A percentile compares a stretch with the other conserved stretches of the same genome.
These are phyloP conservation scores for Musa acuminata DNA, from an alignment of 176 grass and related monocot genomes.

Conservation along the genomic window DNA sequence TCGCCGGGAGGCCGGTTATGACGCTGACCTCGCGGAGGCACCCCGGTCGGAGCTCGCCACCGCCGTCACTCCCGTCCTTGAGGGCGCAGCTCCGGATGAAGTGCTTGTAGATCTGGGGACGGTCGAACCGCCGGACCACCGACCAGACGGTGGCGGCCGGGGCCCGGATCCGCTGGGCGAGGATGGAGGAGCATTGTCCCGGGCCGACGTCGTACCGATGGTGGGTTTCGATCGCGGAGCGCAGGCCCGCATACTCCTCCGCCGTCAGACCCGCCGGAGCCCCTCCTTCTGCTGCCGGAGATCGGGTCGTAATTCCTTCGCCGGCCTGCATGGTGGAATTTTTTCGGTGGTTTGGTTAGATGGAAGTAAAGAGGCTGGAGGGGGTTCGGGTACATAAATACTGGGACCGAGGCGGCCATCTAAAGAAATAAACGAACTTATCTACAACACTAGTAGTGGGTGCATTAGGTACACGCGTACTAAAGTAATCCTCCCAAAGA, in stretches of 20 bases:
- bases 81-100: slow-evolving; percentile 19
- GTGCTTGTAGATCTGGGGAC: slow-evolving; percentile 21
- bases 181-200: slow-evolving; percentile 14
- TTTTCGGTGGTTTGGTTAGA: no score
- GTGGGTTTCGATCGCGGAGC: slow-evolving; percentile 4
- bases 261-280: background rate
- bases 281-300: background rate
- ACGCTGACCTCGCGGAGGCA: slow-evolving; percentile 26
- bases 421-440: no score
- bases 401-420: no score
- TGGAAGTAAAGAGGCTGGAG: no score
- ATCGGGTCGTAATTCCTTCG: background rate
- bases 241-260: background rate
- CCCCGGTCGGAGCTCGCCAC: background rate
- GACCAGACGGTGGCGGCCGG: slow-evolving; percentile 11
- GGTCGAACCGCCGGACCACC: slow-evolving; percentile 14
- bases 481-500: no score
- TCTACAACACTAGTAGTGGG: no score
- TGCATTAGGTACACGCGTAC: no score
- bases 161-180: slow-evolving; percentile 6
- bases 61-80: background rate
- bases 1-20: slow-evolving; percentile 66
- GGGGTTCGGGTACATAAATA: no score
- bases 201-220: background rate
- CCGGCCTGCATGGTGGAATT: background rate